These are phyloP conservation scores for Protostelium mycophagum DNA, from an alignment of 78 protist genomes.

Conservation along the genomic window DNA sequence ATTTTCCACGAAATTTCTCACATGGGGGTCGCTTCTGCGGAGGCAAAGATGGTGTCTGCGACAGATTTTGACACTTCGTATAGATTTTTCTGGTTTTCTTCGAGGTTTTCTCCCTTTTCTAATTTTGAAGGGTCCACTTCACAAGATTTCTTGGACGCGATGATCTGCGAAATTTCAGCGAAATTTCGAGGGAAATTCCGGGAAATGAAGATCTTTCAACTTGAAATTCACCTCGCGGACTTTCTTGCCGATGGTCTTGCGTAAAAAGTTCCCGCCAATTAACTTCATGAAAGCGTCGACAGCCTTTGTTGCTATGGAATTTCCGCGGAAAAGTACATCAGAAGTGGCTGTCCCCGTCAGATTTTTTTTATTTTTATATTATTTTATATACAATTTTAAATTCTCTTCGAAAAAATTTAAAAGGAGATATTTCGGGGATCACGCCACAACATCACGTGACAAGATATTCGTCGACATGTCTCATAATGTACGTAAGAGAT, in stretches of 20 bases:
- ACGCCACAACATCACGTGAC: no score
- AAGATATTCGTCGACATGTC: no score
- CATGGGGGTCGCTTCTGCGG: neutral
- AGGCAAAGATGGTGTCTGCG: conserved; percentile 14
- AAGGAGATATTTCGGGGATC: no score
- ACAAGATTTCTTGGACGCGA: conserved; percentile 39
- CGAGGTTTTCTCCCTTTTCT: conserved; percentile 37
- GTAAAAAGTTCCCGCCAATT: conserved; percentile 32
- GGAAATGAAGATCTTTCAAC: conserved; percentile 33
- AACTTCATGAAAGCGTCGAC: conserved; percentile 62
- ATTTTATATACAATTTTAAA: no score
- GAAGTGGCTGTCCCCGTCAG: conserved; percentile 8
- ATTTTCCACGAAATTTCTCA: neutral
- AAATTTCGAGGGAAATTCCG: no score
- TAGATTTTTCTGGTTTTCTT: conserved; percentile 33
- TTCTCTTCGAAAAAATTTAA: no score
- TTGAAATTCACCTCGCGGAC: neutral
- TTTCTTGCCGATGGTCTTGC: conserved; percentile 27
- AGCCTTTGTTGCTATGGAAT: conserved; percentile 69
- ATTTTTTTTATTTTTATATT: no score
- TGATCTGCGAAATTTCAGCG: no score
- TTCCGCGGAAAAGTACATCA: conserved; percentile 69
- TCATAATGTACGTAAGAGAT: no score
- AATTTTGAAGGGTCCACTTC: conserved; percentile 63
- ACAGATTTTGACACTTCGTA: conserved; percentile 26